phyloP scores from a whole-genome alignment of 2,329 filamentous ascomycete species.

The Alternaria sp. region DNA sequence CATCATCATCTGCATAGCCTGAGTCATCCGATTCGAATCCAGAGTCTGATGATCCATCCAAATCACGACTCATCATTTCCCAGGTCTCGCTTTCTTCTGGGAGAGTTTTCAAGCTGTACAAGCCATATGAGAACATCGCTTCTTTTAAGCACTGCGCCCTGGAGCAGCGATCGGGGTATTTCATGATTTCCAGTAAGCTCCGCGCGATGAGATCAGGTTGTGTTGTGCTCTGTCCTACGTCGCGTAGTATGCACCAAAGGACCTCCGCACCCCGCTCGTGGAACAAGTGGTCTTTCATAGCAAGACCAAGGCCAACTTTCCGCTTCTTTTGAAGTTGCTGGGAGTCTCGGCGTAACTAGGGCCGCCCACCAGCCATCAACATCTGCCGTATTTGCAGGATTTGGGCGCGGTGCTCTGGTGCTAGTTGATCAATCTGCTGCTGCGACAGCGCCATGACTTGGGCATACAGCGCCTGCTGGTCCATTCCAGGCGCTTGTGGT shows the following conservation, averaged over 20 bases:
- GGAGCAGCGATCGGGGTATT: neutral
- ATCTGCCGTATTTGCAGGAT: slow-evolving; percentile 77
- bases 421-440: slow-evolving; percentile 78
- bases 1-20: neutral
- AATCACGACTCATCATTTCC: neutral
- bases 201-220: slow-evolving; percentile 1
- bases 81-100: slow-evolving; percentile 1
- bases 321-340: neutral
- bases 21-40: neutral
- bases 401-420: slow-evolving; percentile 76
- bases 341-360: neutral
- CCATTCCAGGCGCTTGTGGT: slow-evolving; percentile 32
- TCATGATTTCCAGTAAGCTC: neutral
- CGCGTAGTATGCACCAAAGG: neutral
- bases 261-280: neutral
- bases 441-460: slow-evolving; percentile 83
- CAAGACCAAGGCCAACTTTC: neutral
- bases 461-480: slow-evolving; percentile 74
- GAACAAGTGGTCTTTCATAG: neutral
- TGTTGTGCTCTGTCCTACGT: neutral
- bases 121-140: neutral
- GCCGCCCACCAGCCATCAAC: slow-evolving; percentile 51
- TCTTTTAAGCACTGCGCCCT: neutral
- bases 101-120: neutral
- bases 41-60: neutral